Evolutionary conservation across 257 asterid species (phyloP).

Genomic region (Schizonepeta tenuifolia): DNA sequence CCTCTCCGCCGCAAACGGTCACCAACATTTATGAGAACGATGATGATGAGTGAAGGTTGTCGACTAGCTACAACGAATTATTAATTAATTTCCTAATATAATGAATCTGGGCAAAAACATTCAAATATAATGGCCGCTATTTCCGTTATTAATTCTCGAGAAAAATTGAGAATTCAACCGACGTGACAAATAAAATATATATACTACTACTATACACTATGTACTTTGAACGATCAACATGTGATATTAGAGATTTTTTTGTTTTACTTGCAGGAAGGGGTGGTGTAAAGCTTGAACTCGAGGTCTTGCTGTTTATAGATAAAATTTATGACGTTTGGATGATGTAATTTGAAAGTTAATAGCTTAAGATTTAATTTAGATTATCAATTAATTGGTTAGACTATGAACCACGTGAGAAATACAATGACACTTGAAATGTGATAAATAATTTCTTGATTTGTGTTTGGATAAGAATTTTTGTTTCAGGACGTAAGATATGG

Average conservation of each 20-base stretch:
- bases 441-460: neutral
- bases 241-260: neutral
- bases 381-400: too few relatives aligned
- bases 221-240: neutral
- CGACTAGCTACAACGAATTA: neutral
- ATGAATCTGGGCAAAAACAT: neutral
- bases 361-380: too few relatives aligned
- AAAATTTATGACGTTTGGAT: too few relatives aligned
- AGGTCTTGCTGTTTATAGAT: too few relatives aligned
- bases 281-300: too few relatives aligned
- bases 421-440: neutral
- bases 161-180: too few relatives aligned
- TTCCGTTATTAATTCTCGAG: neutral
- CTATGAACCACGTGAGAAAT: neutral
- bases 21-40: slow-evolving; percentile 10
- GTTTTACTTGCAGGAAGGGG: too few relatives aligned
- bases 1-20: neutral
- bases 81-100: too few relatives aligned
- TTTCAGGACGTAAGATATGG: too few relatives aligned
- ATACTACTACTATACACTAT: too few relatives aligned
- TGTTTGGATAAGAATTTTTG: too few relatives aligned
- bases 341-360: neutral
- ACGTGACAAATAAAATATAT: neutral
- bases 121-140: neutral
- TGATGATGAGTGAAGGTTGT: neutral